These are phyloP conservation scores for Botryotinia narcissicola DNA, from an alignment of 2,329 filamentous ascomycete species.

Conservation along the genomic window DNA sequence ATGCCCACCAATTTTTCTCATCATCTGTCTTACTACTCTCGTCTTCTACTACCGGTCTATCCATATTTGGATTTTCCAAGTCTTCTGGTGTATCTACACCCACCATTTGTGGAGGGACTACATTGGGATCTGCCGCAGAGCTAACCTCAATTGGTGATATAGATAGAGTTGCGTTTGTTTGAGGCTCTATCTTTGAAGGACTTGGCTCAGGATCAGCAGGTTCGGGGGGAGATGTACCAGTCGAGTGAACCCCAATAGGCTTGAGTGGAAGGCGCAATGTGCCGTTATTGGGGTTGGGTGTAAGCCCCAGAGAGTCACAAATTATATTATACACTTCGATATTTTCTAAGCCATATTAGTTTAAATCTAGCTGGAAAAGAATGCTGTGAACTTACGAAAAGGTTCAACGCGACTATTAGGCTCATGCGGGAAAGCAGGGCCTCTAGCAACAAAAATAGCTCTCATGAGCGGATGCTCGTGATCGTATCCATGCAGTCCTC, in stretches of 20 bases:
- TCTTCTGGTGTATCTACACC: constrained; percentile 34
- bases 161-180: constrained; percentile 28
- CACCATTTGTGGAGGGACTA: constrained; percentile 31
- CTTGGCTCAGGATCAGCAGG: constrained; percentile 49
- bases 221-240: constrained; percentile 48
- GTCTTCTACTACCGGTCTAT: constrained; percentile 30
- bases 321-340: constrained; percentile 93
- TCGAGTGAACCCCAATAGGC: constrained; percentile 48
- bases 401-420: constrained; percentile 74
- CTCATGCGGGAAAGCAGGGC: constrained; percentile 85
- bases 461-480: constrained; percentile 93
- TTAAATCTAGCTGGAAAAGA: neutral
- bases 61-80: constrained; percentile 28
- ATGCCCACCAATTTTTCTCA: constrained; percentile 48
- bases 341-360: constrained; percentile 64
- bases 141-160: constrained; percentile 36
- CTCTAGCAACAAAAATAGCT: constrained; percentile 88
- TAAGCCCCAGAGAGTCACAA: constrained; percentile 79
- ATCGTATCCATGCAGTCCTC: constrained; percentile 91
- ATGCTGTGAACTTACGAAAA: constrained; percentile 66
- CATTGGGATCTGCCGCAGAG: constrained; percentile 32
- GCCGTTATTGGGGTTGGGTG: constrained; percentile 79
- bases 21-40: constrained; percentile 30
- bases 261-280: constrained; percentile 70
- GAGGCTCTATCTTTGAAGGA: constrained; percentile 19